Evolutionary conservation across 192 early-diverging fungal species (phyloP), one percentile per base, ranked within the genome.

Genomic region (Martensiomyces pterosporus): DNA sequence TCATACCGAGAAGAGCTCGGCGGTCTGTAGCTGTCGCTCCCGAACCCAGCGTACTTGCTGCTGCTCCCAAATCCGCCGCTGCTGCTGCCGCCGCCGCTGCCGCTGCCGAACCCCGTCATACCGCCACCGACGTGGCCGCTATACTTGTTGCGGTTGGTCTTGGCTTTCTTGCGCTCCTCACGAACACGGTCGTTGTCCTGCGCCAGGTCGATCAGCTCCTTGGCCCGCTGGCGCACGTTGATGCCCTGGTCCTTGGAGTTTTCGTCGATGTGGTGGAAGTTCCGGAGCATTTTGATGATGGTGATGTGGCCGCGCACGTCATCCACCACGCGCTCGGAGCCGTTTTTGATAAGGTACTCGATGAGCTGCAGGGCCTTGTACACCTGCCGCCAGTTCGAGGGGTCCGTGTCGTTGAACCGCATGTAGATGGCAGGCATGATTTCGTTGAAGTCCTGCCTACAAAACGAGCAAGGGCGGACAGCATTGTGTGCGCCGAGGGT

Each of bases 221-320:
- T 93, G 12, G 94, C 88, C 8, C 95, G 80, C 43, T 75, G 64
- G 52, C 58, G 84, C 92, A 92, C 86, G 52, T 97, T 97, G 41
- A 98, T 84, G 4, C 95, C 95, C 65, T 98, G 93, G 64, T 98
- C 95, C 58, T 98, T 98, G 59, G 85, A 85, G 52, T 92, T 92
- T 18, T 91, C 89, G 56, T 97, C 94, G 21, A 92, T 78, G 47
- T 84, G 91, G 42, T 91, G 82, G 55, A 92, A 98, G 75, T 81
- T 93, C 44, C 83, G 78, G 43, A 94, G 76, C 34, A 85, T 84
- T 54, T 92, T 95, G 52, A 98, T 77, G 24, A 86, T 87, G n/a
- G 92, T 87, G 24, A 93, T 80, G 47, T 91, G 90, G 16, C 85
- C 74, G 10, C 86, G 79, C 45, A 88, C 85, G 46, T 89, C 83